Conservation (phyloP, 495 filamentous ascomycete species). For the Aspergillus funiculosus region DNA sequence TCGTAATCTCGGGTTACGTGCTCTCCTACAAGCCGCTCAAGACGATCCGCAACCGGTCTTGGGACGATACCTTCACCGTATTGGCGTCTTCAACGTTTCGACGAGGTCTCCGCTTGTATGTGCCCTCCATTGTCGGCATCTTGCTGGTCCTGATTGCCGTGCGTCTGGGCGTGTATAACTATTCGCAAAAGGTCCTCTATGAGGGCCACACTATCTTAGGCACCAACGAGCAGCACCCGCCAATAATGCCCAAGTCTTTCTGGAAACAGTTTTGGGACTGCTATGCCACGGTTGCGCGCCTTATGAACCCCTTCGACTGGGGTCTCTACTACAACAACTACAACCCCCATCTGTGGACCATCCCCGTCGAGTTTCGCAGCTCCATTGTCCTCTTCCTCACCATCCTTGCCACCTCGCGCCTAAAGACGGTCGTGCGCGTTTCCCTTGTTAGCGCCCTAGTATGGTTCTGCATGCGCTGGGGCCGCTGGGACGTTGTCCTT, state of each 20-base stretch:
- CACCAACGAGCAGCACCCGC: slow-evolving; percentile 44
- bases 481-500: slow-evolving; percentile 54
- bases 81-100: slow-evolving; percentile 61
- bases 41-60: slow-evolving; percentile 49
- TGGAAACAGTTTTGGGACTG: slow-evolving; percentile 44
- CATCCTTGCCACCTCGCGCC: slow-evolving; percentile 50
- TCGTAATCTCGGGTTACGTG: slow-evolving; percentile 66
- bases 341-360: slow-evolving; percentile 67
- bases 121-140: slow-evolving; percentile 54
- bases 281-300: slow-evolving; percentile 40
- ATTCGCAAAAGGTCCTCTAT: slow-evolving; percentile 34
- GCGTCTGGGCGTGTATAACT: slow-evolving; percentile 46
- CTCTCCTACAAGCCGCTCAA: slow-evolving; percentile 60
- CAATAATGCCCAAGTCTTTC: slow-evolving; percentile 38
- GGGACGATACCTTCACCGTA: slow-evolving; percentile 41
- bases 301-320: slow-evolving; percentile 53
- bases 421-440: slow-evolving; percentile 43
- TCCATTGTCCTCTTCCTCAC: slow-evolving; percentile 61
- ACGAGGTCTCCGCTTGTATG: slow-evolving; percentile 56
- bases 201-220: slow-evolving; percentile 41
- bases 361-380: slow-evolving; percentile 63
- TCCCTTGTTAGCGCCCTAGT: slow-evolving; percentile 39
- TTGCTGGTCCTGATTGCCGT: slow-evolving; percentile 50
- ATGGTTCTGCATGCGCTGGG: slow-evolving; percentile 52
- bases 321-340: slow-evolving; percentile 51